These are phyloP conservation scores for Solanum corneliomulleri DNA, from an alignment of 257 asterid genomes.

Conservation along the genomic window DNA sequence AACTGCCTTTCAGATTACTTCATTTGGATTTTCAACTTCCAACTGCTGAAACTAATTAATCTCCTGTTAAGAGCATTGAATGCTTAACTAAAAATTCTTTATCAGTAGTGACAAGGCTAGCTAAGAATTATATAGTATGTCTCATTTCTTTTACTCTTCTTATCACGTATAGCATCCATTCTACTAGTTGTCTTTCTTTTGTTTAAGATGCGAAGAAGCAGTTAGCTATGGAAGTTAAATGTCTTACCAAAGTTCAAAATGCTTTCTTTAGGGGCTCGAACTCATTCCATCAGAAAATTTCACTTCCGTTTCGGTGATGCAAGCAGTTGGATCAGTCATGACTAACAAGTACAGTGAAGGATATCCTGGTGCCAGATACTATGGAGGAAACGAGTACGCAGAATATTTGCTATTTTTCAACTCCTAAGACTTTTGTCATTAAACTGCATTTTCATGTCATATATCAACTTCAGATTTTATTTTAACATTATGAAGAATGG, in stretches of 20 bases:
- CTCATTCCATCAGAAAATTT: constrained; percentile 92
- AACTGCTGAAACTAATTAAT: neutral
- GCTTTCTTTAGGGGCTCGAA: constrained; percentile 55
- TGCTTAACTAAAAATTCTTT: neutral
- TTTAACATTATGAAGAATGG: neutral
- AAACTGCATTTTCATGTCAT: neutral
- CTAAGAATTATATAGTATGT: neutral
- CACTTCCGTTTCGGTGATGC: constrained; percentile 85
- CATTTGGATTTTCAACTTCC: neutral
- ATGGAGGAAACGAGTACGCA: constrained; percentile 91
- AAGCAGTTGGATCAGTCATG: constrained; percentile 98
- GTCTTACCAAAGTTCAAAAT: neutral
- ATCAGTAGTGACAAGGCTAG: neutral
- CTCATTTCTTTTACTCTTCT: neutral
- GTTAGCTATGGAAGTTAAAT: neutral
- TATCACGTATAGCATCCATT: neutral
- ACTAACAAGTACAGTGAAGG: constrained; percentile 95
- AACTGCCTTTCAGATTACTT: neutral
- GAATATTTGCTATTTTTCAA: neutral
- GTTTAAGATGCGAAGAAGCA: neutral
- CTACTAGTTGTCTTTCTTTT: neutral
- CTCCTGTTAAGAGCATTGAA: neutral
- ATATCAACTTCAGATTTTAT: neutral
- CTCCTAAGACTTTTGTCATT: neutral
- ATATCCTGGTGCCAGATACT: constrained; percentile 96